phyloP scores from a whole-genome alignment of 345 rosid genomes.

The Alliaria petiolata region DNA sequence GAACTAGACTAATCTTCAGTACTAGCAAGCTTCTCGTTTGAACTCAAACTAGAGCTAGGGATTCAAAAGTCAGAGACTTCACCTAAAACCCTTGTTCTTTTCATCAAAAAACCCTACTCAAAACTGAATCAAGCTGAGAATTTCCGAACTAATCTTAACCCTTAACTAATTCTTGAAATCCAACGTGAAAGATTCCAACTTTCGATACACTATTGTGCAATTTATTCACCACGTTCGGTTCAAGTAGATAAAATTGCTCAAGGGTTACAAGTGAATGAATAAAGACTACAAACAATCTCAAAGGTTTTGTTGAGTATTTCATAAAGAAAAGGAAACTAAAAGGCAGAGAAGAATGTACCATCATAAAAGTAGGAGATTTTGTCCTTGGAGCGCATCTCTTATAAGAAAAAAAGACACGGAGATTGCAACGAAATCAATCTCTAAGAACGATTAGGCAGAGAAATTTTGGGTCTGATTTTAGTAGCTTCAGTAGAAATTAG shows the following conservation, averaged over 20 bases:
- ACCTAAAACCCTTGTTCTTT: conserved; percentile 10
- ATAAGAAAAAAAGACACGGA: neutral
- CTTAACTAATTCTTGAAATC: neutral
- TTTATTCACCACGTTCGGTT: neutral
- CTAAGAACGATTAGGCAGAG: neutral
- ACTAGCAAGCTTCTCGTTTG: neutral
- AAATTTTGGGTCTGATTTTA: neutral
- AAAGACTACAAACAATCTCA: neutral
- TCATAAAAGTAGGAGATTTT: conserved; percentile 88
- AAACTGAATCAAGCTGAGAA: neutral
- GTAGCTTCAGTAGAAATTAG: neutral
- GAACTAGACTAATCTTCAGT: neutral
- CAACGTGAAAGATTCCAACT: neutral
- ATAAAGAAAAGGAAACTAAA: neutral
- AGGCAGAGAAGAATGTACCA: conserved; percentile 40
- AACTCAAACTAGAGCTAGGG: neutral
- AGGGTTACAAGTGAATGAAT: neutral
- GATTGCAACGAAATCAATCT: neutral
- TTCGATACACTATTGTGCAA: neutral
- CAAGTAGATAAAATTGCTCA: neutral
- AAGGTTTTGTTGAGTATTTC: neutral
- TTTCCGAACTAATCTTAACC: neutral
- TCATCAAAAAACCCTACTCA: conserved; percentile 14
- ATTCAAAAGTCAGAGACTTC: neutral
- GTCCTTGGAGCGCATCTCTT: conserved; percentile 78